Base-by-base conservation (phyloP, 2,329 filamentous ascomycete species). In the Hypoxylon rubiginosum region DNA sequence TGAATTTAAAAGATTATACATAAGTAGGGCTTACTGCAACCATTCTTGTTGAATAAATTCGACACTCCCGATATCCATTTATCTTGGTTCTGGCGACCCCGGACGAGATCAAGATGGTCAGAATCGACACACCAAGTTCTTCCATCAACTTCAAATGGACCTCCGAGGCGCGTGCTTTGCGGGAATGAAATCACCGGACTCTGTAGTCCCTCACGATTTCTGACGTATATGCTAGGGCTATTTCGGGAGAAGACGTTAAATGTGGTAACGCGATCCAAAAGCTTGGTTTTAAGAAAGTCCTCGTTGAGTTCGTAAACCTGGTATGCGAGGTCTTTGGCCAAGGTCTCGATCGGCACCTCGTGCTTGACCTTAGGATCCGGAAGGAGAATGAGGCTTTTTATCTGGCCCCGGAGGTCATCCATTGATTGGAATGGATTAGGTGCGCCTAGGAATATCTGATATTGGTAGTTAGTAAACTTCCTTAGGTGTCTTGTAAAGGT, bases 371-470 rank as follows among this genome's bases (percentile, higher is more conserved):
- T 30, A 36, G 62, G 56, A 5, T 56, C 62, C 0, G 55, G 49
- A 13, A 64, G 62, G 24, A 24, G 26, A 2, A 60, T 45, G 15
- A 60, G 57, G 26, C 46, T 30, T 24, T 46, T 28, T 3, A 64
- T 17, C 32, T 64, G 48, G 17, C 51, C 56, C 32, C 60, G 45
- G 11, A 64, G 30, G n/a, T 55, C 39, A 30, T 49, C 34, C 3
- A 11, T 28, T 7, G 50, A 56, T 7, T 45, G 39, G 26, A 26
- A 17, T 13, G 39, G 21, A 32, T 61, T 50, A 21, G 57, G 62
- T 2, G 21, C n/a, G 17, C 43, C 56, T 10, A 65, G 21, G 50
- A 65, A 65, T 13, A 65, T 61, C 49, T 60, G 11, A 26, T 13
- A 17, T 15, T 15, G 15, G n/a, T 10, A n/a, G 53, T 43, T 41